Conservation (phyloP, 768 basidiomycete species). For the Dacryopinax spathularia region DNA sequence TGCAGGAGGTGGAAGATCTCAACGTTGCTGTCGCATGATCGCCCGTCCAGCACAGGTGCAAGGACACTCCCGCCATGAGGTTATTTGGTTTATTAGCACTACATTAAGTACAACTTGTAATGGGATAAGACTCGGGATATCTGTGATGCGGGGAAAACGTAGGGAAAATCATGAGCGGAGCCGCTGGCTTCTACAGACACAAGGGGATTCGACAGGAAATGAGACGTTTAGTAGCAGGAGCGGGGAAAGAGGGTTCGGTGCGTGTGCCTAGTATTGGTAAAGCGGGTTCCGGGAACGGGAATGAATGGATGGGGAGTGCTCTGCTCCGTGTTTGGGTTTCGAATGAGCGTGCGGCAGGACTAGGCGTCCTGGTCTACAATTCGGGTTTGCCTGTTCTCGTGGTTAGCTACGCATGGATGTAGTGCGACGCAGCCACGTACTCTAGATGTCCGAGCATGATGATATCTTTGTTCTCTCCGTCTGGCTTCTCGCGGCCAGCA, state of each 20-base stretch:
- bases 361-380: neutral
- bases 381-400: neutral
- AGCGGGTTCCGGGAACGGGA: neutral
- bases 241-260: neutral
- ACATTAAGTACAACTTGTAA: neutral
- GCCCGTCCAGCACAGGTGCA: no score
- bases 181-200: neutral
- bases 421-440: neutral
- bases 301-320: slow-evolving; percentile 4
- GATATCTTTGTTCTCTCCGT: neutral
- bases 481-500: neutral
- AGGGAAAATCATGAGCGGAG: neutral
- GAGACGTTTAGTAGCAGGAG: neutral
- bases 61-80: neutral
- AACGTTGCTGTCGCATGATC: no score
- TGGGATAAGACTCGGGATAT: neutral
- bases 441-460: neutral
- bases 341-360: slow-evolving; percentile 1
- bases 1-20: neutral
- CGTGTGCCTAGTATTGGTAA: no score
- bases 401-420: neutral
- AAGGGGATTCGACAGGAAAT: neutral
- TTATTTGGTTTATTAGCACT: neutral
- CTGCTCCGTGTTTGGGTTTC: neutral
- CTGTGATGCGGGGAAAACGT: neutral